Base-by-base conservation (phyloP, 495 filamentous ascomycete genomes). In the Schizothecium vesticola region DNA sequence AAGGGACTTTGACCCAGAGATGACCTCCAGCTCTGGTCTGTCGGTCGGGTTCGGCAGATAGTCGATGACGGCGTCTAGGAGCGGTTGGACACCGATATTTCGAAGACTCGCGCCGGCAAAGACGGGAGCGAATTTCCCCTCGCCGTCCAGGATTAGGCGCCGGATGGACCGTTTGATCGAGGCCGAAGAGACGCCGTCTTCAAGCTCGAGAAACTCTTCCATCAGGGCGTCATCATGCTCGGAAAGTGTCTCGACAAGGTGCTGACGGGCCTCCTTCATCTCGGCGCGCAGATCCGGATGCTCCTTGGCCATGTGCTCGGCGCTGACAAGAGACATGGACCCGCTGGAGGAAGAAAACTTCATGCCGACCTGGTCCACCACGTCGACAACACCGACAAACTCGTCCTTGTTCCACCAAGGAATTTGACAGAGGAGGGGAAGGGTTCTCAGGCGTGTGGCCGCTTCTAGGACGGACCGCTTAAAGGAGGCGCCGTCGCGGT, bases 401-500 rank as follows among this genome's bases (percentile, higher is more conserved):
- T 84, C 82, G 13, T 93, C 91, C 31, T 90, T 88, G 2, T 88
- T 86, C 85, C 93, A 98, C 91, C 94, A 95, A 1, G 96, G 96
- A 64, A 99, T 92, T 72, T 97, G 93, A 74, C 94, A 97, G 19
- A 99, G 88, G 23, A 94, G 88, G 13, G 96, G 96, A 87, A 89
- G 95, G 2, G 89, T 92, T 67, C 86, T 83, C 31, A 99, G 85
- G 65, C 93, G 87, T 2, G 87, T 83, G 9, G 89, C 93, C 23
- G 95, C 89, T 75, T 98, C 93, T 65, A 88, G 90, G 5, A 97
- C 89, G 0, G 95, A 96, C 51, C 88, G 85, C 22, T 88, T 89
- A 81, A 98, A 99, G 4, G 91, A 90, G 11, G 96, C 94, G 1
- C 96, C 96, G 68, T 96, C 92, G 36, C 96, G 89, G 73, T 99